phyloP scores from a whole-genome alignment of 805 yeast species.

The Candida pini region DNA sequence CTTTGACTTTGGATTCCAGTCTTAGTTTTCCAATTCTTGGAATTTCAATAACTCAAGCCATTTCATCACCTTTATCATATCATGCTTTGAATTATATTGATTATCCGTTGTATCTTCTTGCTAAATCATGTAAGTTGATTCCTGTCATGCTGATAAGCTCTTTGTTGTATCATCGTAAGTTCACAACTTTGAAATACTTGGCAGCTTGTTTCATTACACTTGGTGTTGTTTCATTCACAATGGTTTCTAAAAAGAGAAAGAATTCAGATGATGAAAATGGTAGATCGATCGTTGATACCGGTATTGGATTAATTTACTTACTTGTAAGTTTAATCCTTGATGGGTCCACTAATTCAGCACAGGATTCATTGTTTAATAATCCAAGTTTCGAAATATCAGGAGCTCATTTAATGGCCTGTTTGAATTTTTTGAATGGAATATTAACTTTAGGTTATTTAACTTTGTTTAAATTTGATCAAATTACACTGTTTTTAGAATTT shows the following conservation, averaged over 20 bases:
- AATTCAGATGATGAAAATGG: constrained; percentile 19
- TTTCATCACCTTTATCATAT: constrained; percentile 80
- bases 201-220: constrained; percentile 75
- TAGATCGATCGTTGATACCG: constrained; percentile 36
- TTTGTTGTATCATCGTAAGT: constrained; percentile 59
- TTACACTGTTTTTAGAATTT: constrained; percentile 44
- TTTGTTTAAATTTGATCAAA: constrained; percentile 41
- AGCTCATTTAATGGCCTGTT: constrained; percentile 78
- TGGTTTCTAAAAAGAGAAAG: constrained; percentile 25
- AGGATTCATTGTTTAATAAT: constrained; percentile 70
- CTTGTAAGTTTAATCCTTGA: constrained; percentile 67
- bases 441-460: constrained; percentile 50
- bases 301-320: constrained; percentile 58
- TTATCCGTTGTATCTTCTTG: constrained; percentile 75
- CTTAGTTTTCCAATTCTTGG: too few species aligned
- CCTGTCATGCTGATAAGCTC: constrained; percentile 91
- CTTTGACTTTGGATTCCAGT: too few species aligned
- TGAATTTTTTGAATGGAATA: constrained; percentile 39
- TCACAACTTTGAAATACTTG: constrained; percentile 68
- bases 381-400: constrained; percentile 55
- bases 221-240: constrained; percentile 80
- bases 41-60: constrained; percentile 68
- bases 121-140: constrained; percentile 88
- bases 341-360: constrained; percentile 91
- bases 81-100: constrained; percentile 77